Base-by-base conservation (phyloP, 2,329 filamentous ascomycete species). In the Fusarium poae region DNA sequence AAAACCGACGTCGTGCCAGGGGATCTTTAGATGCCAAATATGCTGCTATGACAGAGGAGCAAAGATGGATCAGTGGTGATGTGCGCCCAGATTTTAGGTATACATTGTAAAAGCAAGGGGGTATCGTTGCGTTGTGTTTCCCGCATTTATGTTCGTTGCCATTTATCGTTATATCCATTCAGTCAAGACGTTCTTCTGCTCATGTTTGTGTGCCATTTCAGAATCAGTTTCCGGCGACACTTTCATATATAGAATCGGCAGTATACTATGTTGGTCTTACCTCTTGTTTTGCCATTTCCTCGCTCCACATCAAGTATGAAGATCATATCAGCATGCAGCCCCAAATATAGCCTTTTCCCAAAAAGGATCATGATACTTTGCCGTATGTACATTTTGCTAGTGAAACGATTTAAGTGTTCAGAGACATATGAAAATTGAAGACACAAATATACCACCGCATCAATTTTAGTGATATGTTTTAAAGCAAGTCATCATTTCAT, bases 31-130 rank as follows among this genome's bases (percentile, higher is more conserved):
- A 91, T 73, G 71, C 78, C n/a, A 85, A 82, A 81, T 78, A 84
- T 37, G 82, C 86, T 46, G 86, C 87, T 0, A 83, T 89, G 79
- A 81, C 79, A 23, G 81, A 83, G 25, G 79, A 82, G 29, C 81
- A 91, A 77, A 83, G 89, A 48, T 83, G 84, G 68, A 78, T 84
- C 65, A 74, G 88, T 57, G 90, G 89, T 0, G 89, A 92, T 75
- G 79, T 79, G 78, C 70, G 77, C 1, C 77, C 77, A 3, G 75
- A 78, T 46, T 79, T 79, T 50, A 70, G 77, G 20, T 79, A 79
- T 29, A 79, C 78, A 4, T 66, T 78, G 16, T 79, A 60, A 40
- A 32, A 8, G 27, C 11, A 6, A 12, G 6, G 9, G 2, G 16
- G 6, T 2, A 1, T 2, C 6, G 11, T 27, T 27, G 10, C 6